Percentiles rank a stretch among this genome's conserved stretches.
These are phyloP conservation scores for Teratosphaeria destructans DNA, from an alignment of 2,329 filamentous ascomycete species.

Conservation along the genomic window DNA sequence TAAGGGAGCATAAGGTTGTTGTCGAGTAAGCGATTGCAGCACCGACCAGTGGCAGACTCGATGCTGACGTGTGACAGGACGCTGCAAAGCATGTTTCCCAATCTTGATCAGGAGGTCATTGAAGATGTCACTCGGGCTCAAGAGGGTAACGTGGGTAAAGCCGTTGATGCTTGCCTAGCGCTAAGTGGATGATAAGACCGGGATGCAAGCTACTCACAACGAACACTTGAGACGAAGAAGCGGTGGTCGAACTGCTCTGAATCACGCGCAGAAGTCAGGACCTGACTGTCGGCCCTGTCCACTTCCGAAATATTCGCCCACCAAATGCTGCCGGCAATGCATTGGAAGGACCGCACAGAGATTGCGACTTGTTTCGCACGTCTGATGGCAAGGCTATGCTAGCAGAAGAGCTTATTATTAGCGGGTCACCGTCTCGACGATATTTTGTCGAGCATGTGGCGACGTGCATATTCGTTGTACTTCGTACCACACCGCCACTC, in stretches of 20 bases:
- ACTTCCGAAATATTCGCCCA: neutral
- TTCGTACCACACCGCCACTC: too few species aligned
- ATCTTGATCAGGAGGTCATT: slow-evolving; percentile 86
- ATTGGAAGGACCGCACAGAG: neutral
- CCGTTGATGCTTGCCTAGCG: slow-evolving; percentile 40
- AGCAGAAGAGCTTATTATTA: too few species aligned
- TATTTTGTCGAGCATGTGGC: too few species aligned
- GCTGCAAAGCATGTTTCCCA: slow-evolving; percentile 90
- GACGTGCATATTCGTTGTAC: too few species aligned
- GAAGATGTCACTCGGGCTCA: slow-evolving; percentile 95
- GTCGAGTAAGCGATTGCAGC: slow-evolving; percentile 51
- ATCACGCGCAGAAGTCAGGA: neutral
- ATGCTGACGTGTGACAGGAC: slow-evolving; percentile 40
- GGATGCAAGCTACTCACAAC: neutral
- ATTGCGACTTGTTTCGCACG: too few species aligned
- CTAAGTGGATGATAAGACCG: slow-evolving; percentile 21
- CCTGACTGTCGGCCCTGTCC: neutral
- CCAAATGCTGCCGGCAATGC: neutral
- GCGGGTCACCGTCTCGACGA: too few species aligned
- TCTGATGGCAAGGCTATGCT: too few species aligned
- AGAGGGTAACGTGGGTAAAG: slow-evolving; percentile 55
- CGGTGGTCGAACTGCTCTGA: neutral
- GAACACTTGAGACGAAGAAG: neutral
- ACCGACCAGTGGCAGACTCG: neutral
- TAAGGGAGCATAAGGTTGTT: slow-evolving; percentile 77